phyloP scores from a whole-genome alignment of 1,284 basidiomycete genomes.

The Boletellus deceptivus region DNA sequence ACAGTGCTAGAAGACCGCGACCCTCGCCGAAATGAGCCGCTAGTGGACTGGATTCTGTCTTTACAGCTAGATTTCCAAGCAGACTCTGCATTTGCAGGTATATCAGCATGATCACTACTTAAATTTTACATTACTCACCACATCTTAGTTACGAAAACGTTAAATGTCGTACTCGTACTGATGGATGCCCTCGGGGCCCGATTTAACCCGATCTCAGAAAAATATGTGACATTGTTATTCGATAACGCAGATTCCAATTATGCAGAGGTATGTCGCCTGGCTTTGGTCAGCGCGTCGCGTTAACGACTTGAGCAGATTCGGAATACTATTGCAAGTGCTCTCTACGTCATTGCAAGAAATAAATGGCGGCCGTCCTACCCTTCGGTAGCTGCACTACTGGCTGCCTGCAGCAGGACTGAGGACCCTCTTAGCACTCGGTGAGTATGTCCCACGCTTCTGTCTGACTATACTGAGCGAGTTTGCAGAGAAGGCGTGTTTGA shows the following conservation, averaged over 20 bases:
- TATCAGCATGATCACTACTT: constrained; percentile 24
- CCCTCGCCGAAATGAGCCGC: constrained; percentile 76
- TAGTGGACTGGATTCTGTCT: constrained; percentile 81
- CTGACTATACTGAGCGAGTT: constrained; percentile 5
- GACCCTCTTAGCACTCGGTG: constrained; percentile 71
- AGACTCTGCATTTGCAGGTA: constrained; percentile 75
- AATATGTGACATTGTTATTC: constrained; percentile 72
- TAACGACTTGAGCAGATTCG: constrained; percentile 53
- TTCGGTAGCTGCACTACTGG: constrained; percentile 62
- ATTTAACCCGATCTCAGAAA: constrained; percentile 65
- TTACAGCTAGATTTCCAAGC: constrained; percentile 79
- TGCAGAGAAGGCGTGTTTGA: constrained; percentile 57
- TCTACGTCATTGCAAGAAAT: constrained; percentile 60
- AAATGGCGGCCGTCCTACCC: constrained; percentile 79
- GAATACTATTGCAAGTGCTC: constrained; percentile 64
- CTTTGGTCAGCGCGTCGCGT: constrained; percentile 2
- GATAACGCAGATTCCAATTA: constrained; percentile 78
- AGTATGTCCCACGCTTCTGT: constrained; percentile 11
- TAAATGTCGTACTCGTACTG: constrained; percentile 58
- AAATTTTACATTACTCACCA: constrained; percentile 8
- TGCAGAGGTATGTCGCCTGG: constrained; percentile 61
- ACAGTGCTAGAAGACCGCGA: constrained; percentile 63
- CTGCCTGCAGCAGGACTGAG: constrained; percentile 53
- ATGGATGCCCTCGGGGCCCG: constrained; percentile 58
- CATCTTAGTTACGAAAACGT: constrained; percentile 62